Conservation (phyloP, 2,329 filamentous ascomycete species). For the Penicillium sp. region DNA sequence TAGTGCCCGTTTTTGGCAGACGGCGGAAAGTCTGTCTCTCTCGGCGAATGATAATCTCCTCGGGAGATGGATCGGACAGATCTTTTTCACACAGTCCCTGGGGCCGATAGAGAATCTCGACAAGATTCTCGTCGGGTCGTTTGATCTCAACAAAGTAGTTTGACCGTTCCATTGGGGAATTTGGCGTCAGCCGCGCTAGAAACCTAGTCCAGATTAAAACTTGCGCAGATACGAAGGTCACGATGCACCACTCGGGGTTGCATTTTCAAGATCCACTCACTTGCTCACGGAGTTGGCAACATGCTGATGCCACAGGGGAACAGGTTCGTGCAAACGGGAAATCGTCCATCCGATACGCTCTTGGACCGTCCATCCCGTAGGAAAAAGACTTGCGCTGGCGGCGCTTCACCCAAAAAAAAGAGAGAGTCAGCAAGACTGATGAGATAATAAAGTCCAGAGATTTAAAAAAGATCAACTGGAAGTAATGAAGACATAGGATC, state of each 20-base stretch:
- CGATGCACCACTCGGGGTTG: neutral
- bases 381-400: constrained; percentile 58
- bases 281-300: constrained; percentile 49
- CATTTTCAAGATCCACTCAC: constrained; percentile 27
- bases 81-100: constrained; percentile 45
- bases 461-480: neutral
- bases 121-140: constrained; percentile 39
- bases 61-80: constrained; percentile 38
- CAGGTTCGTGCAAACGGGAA: constrained; percentile 51
- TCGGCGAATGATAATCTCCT: constrained; percentile 52
- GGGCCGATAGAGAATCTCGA: constrained; percentile 52
- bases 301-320: constrained; percentile 56
- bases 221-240: neutral
- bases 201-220: constrained; percentile 40
- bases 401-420: constrained; percentile 35
- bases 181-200: constrained; percentile 50
- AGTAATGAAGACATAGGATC: constrained; percentile 1
- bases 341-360: constrained; percentile 56
- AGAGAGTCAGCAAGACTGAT: neutral
- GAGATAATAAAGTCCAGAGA: neutral
- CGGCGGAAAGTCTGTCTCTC: constrained; percentile 56
- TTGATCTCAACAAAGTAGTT: constrained; percentile 57
- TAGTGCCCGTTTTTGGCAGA: constrained; percentile 48
- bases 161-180: constrained; percentile 53
- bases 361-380: constrained; percentile 56